Percentiles rank a stretch among this genome's conserved stretches.
Conservation (phyloP, 352 stramenopile species). For the Pythium oligandrum region DNA sequence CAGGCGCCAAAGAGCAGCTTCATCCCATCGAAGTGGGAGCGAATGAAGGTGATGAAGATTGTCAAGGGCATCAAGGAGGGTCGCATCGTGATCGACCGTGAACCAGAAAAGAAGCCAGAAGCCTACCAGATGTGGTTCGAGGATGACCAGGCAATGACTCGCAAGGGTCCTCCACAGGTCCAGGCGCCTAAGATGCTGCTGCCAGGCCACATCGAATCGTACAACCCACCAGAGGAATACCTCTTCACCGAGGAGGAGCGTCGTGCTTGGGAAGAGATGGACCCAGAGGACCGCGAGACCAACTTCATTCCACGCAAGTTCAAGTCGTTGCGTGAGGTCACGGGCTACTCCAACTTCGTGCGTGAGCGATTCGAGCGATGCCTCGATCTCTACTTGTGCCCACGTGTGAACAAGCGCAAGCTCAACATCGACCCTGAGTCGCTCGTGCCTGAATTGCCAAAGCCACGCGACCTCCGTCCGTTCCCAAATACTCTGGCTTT, state of each 20-base stretch:
- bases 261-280: conserved; percentile 93
- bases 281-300: conserved; percentile 94
- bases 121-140: conserved; percentile 93
- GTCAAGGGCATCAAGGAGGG: conserved; percentile 96
- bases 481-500: conserved; percentile 96
- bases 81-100: conserved; percentile 88
- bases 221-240: conserved; percentile 99
- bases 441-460: conserved; percentile 95
- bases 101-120: conserved; percentile 90
- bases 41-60: conserved; percentile 96
- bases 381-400: conserved; percentile 98
- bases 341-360: conserved; percentile 95
- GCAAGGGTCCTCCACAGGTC: conserved; percentile 95
- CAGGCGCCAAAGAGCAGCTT: conserved; percentile 92
- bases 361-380: conserved; percentile 99
- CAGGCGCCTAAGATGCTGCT: conserved; percentile 97
- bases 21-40: conserved; percentile 96
- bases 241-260: conserved; percentile 96
- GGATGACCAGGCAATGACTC: conserved; percentile 82
- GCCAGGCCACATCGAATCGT: conserved; percentile 97
- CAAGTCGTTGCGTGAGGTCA: conserved; percentile 94
- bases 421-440: conserved; percentile 98
- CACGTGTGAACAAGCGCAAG: conserved; percentile 93
- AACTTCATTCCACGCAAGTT: conserved; percentile 98
- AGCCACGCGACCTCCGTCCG: conserved; percentile 95